Evolutionary conservation across 768 basidiomycete species (phyloP), one percentile per base, ranked within the genome.

Genomic region (Lanmaoa pseudosensibilis): DNA sequence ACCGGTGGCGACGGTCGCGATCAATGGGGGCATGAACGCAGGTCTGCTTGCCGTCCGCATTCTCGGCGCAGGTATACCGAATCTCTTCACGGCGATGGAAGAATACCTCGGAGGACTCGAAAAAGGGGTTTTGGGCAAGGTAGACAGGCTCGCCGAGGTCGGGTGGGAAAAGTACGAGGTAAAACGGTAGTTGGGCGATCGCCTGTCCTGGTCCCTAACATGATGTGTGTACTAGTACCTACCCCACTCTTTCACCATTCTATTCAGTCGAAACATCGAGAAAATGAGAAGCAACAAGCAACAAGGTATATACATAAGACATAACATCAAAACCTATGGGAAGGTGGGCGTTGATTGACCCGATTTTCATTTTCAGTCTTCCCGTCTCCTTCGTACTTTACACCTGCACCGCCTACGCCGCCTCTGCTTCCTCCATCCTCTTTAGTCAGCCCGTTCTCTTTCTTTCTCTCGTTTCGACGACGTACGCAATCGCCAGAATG

Each of bases 1-100:
- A 56, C 97, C 97, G 4, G 94, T 96, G 15, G 97, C 97, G 5
- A 98, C 96, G 3, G 94, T 98, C 18, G 96, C 95, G 0, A 98
- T 98, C 70, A 94, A 95, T 71, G 97, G 97, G 65, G 85, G 90
- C 18, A 92, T 85, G 54, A 99, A 98, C 66, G 97, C 95, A 1
- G 97, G 88, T 1, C 75, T 99, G 2, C 82, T 98, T 15, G 94
- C 96, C 0, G 83, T 95, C 5, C 85, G 96, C 13, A 94, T 98
- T n/a, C 78, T 99, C 5, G 85, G 86, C 1, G 80, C 86, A 1
- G 84, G 88, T 3, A 84, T 87, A 23, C 92, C 93, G 0, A 67
- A 69, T 8, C 77, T 96, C 5, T 69, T 87, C 4, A 65, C 68
- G 6, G 83, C 78, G 5, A 91, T 95, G 83, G 88, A 90, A 47